These are phyloP conservation scores for Elaeis oleifera DNA, from an alignment of 202 grass and related monocot species.

Conservation along the genomic window DNA sequence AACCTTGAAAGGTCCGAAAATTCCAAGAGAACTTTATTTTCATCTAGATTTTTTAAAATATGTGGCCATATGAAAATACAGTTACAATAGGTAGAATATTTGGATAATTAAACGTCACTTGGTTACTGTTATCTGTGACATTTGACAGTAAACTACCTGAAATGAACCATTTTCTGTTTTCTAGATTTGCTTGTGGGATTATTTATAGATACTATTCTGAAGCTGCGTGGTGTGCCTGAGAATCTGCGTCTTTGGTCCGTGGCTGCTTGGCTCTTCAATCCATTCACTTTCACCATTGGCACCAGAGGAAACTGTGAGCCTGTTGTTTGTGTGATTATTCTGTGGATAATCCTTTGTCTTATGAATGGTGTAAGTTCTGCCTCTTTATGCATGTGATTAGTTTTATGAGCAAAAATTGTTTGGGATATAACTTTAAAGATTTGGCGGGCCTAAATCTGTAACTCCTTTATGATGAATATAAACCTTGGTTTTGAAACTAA, in stretches of 20 bases:
- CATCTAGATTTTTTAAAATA: no score
- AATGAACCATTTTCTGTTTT: background rate
- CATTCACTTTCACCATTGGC: slow-evolving; percentile 91
- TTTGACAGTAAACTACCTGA: no score
- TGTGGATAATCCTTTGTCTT: slow-evolving; percentile 88
- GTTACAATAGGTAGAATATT: no score
- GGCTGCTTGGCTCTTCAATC: slow-evolving; percentile 74
- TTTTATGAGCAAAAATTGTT: background rate
- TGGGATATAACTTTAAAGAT: background rate
- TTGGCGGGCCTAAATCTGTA: background rate
- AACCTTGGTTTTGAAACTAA: no score
- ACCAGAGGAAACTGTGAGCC: slow-evolving; percentile 92
- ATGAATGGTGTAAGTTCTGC: slow-evolving; percentile 89
- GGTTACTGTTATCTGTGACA: no score
- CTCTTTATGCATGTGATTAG: slow-evolving; percentile 12
- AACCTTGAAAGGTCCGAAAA: no score
- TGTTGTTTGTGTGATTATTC: slow-evolving; percentile 61
- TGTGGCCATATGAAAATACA: no score
- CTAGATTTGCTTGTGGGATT: slow-evolving; percentile 83
- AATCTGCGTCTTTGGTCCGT: slow-evolving; percentile 59
- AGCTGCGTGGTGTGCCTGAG: slow-evolving; percentile 50
- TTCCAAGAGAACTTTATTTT: no score
- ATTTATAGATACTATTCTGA: slow-evolving; percentile 61
- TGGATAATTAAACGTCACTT: no score
- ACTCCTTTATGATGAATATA: no score